phyloP scores from a whole-genome alignment of 2,329 filamentous ascomycete species.

The Fusarium sp. region DNA sequence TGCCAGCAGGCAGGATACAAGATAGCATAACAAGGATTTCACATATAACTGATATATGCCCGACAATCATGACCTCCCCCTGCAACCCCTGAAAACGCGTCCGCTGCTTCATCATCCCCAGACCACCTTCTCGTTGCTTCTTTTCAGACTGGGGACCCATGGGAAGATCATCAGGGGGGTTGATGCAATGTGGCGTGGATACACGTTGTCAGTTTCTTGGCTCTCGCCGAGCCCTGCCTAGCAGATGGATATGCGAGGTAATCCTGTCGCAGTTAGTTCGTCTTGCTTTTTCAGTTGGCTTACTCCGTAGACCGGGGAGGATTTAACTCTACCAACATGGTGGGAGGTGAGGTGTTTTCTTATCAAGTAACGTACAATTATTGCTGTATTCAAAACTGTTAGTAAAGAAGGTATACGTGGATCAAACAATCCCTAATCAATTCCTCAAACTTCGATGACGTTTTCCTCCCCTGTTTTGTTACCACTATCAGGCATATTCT shows the following conservation, averaged over 20 bases:
- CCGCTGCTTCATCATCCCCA: not conserved
- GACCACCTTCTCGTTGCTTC: not conserved
- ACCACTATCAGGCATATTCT: not conserved
- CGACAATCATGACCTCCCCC: not conserved
- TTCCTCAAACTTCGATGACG: not conserved
- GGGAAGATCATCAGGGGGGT: not conserved
- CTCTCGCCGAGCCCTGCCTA: not conserved
- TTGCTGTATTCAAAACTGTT: not conserved
- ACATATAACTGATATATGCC: not conserved
- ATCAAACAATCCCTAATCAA: not conserved
- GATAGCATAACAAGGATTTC: not conserved
- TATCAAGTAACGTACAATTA: not conserved
- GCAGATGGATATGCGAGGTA: not conserved
- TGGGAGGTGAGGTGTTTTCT: not conserved
- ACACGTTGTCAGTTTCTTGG: not conserved
- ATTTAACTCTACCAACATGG: not conserved
- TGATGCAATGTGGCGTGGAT: not conserved
- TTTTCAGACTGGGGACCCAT: not conserved
- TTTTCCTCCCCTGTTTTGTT: not conserved
- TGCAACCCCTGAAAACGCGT: not conserved
- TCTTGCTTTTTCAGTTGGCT: conserved; percentile 1
- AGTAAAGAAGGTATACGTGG: not conserved
- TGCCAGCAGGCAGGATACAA: not conserved
- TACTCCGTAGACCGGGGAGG: not conserved
- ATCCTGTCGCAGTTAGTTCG: conserved; percentile 23